Conservation (phyloP, 1,284 basidiomycete genomes). For the Cryptococcus sp. region DNA sequence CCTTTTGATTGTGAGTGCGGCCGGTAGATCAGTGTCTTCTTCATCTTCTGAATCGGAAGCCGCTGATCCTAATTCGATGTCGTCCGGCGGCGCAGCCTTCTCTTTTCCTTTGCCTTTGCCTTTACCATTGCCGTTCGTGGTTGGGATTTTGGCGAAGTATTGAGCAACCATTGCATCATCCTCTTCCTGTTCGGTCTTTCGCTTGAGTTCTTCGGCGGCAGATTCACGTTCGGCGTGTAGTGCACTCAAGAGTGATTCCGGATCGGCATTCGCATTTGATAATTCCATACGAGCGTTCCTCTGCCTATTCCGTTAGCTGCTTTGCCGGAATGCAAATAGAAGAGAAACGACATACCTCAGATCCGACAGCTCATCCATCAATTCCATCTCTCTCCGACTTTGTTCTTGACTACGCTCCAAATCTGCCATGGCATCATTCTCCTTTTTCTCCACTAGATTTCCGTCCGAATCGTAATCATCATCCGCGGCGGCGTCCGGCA, state of each 20-base stretch:
- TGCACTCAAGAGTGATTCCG: conserved; percentile 32
- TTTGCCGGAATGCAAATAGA: no score
- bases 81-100: conserved; percentile 8
- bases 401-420: conserved; percentile 88
- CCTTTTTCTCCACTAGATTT: conserved; percentile 49
- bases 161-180: conserved; percentile 83
- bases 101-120: conserved; percentile 33
- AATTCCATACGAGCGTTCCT: conserved; percentile 89
- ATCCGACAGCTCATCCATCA: conserved; percentile 92
- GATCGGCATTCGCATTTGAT: conserved; percentile 55
- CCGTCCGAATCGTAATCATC: conserved; percentile 59
- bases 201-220: conserved; percentile 54
- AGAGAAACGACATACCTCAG: conserved; percentile 65
- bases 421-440: conserved; percentile 88
- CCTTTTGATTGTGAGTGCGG: conserved; percentile 68
- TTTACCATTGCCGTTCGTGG: conserved; percentile 28
- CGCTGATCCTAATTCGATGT: conserved; percentile 9
- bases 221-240: conserved; percentile 37
- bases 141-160: conserved; percentile 72
- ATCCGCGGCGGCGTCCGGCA: conserved; percentile 47
- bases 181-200: conserved; percentile 70
- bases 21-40: conserved; percentile 25
- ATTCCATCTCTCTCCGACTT: conserved; percentile 96
- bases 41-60: conserved; percentile 7
- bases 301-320: no score